A percentile compares a stretch with the other conserved stretches of the same genome.
phyloP scores from a whole-genome alignment of 805 yeast genomes.

The Wickerhamomyces ciferrii region DNA sequence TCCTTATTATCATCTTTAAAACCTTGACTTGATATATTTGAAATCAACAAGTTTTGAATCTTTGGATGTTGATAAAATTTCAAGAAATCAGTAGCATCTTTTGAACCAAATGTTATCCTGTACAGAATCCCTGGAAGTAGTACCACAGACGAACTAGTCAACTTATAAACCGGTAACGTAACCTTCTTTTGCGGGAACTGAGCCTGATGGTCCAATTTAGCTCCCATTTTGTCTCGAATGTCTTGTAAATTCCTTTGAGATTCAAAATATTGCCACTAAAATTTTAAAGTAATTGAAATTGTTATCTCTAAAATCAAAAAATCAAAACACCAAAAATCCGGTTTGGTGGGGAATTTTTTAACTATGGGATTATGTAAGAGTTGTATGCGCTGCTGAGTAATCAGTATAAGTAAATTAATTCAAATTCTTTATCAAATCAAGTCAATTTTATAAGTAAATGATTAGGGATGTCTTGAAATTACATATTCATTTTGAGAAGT shows the following conservation, averaged over 20 bases:
- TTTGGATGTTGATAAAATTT: conserved; percentile 28
- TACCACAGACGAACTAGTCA: conserved; percentile 27
- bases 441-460: no score
- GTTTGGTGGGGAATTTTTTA: neutral
- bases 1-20: conserved; percentile 4
- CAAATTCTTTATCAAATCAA: no score
- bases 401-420: neutral
- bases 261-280: neutral
- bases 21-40: conserved; percentile 3
- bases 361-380: neutral
- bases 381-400: neutral
- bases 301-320: no score
- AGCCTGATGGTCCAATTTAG: neutral
- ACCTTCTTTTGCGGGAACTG: conserved; percentile 2
- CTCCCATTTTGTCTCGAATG: no score
- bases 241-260: no score
- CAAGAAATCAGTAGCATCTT: conserved; percentile 42
- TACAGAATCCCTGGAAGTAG: conserved; percentile 61
- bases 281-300: no score
- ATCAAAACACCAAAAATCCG: neutral
- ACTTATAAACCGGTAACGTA: conserved; percentile 16
- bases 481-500: no score
- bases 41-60: conserved; percentile 17
- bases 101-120: conserved; percentile 45
- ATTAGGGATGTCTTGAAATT: no score